These are phyloP conservation scores for Plasmodium vivax DNA, from an alignment of 169 alveolate species.

Conservation along the genomic window DNA sequence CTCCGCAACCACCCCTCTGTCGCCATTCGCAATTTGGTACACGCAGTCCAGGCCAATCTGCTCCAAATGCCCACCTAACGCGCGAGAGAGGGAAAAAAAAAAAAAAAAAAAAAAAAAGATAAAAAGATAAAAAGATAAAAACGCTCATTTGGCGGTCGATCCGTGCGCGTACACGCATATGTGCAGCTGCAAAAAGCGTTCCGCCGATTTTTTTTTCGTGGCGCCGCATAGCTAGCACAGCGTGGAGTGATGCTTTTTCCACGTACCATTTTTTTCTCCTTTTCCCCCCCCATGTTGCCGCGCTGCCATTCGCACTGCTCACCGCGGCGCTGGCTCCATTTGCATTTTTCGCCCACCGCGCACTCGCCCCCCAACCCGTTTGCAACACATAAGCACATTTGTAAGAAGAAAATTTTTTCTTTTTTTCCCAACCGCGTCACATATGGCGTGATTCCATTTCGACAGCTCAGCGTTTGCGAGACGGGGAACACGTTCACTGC, in stretches of 20 bases:
- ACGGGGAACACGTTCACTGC: not conserved
- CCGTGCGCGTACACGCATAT: not conserved
- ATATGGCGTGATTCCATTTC: not conserved
- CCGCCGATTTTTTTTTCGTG: not conserved
- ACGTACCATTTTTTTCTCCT: not conserved
- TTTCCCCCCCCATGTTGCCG: not conserved
- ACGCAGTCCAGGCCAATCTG: not conserved
- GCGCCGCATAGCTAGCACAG: not conserved
- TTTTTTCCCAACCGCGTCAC: not conserved
- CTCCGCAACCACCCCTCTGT: constrained; percentile 20
- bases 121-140: not conserved
- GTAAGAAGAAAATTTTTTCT: not conserved
- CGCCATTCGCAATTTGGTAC: constrained; percentile 5
- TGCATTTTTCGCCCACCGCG: no score
- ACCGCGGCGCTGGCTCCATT: not conserved
- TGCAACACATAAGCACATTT: not conserved
- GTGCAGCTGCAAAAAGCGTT: not conserved
- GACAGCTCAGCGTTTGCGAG: not conserved
- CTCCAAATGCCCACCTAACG: not conserved
- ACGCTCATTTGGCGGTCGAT: not conserved
- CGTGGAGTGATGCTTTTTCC: not conserved
- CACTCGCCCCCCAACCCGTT: no score
- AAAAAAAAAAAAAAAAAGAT: not conserved
- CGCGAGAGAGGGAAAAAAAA: not conserved
- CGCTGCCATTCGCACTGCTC: not conserved